Evolutionary conservation across 179 eudicot species (phyloP), one percentile per base, ranked within the genome.

Genomic region (Amaranthus tricolor): DNA sequence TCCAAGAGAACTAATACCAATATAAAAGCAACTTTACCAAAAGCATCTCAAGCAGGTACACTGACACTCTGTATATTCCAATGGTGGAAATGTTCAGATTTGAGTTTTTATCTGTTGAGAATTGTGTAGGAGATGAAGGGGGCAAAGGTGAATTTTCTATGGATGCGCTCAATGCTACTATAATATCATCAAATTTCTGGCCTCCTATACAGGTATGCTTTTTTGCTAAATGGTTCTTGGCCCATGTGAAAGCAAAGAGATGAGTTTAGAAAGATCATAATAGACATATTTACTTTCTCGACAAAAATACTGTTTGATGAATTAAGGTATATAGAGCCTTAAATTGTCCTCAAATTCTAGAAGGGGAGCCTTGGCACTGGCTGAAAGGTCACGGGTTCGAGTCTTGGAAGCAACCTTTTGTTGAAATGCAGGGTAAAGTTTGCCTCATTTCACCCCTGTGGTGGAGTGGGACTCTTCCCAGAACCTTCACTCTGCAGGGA

Each of bases 161-260:
- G 64, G 88, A 89, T 80, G 84, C 80, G 74, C 77, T 95, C 73
- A 84, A 80, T 87, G 89, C 99, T 78, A 91, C 98, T 8, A 93
- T 95, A 77, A 86, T 95, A 81, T 95, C 99, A 40, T 85, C 97
- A 79, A 95, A 95, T 83, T 95, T 95, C 83, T 95, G 99, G 99
- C 98, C 99, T 71, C 96, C 95, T n/a, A 95, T 93, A 78, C 98
- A 93, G 98, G 98, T 93, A 87, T 65, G 76, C 16, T 44, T 15
- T 60, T 21, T 54, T 64, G 48, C 51, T 55, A 60, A 31, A 62
- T 55, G n/a, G 60, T 47, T 55, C 6, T 7, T 15, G 52, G 31
- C 66, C 69, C 58, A 15, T 43, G 16, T 65, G 8, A 43, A 21
- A 67, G 13, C 24, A 64, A 48, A 20, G 40, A 57, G 57, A 56